Base-by-base conservation (phyloP, 805 yeast genomes). In the Candida parachauliodes region DNA sequence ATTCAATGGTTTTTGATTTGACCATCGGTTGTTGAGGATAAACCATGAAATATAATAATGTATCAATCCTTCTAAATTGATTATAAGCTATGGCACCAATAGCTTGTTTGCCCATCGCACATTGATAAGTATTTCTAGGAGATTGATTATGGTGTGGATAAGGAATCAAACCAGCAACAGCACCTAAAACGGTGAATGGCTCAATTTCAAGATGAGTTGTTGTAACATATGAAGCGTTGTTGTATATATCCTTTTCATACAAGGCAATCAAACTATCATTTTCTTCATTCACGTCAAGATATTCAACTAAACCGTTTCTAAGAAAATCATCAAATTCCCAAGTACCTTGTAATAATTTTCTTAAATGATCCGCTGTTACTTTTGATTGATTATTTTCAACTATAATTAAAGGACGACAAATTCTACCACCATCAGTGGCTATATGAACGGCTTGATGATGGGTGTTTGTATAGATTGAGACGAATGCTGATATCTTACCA, bases 11-110 rank as follows among this genome's bases (percentile, higher is more conserved):
- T 59, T 88, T 87, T 3, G 98, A 88, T 66, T 93, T 93, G 19
- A 93, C 98, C 98, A 93, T 87, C 0, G 98, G 98, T 59, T 93
- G 98, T 64, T 93, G 98, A 4, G 98, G 98, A 57, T 93, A 93
- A n/a, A 88, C 95, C 96, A 93, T 86, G 47, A 93, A 71, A 55
- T 93, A 93, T 47, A 93, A 69, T 54, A 93, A 65, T 1, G 98
- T 93, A 56, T 93, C 98, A 48, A 93, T 91, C 61, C 98, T 81
- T 57, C 88, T 77, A 67, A 93, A 86, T 65, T 93, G 98, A 61
- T 93, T 93, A 60, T 93, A 93, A 8, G 95, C 96, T 63, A 93
- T 93, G 2, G 98, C 98, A 50, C 98, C 98, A 62, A 93, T 91
- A n/a, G 98, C 98, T 68, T 93, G 98, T 65, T 88, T 88, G 79